phyloP scores from a whole-genome alignment of 129 eudicot species.

The Cynara cardunculus region DNA sequence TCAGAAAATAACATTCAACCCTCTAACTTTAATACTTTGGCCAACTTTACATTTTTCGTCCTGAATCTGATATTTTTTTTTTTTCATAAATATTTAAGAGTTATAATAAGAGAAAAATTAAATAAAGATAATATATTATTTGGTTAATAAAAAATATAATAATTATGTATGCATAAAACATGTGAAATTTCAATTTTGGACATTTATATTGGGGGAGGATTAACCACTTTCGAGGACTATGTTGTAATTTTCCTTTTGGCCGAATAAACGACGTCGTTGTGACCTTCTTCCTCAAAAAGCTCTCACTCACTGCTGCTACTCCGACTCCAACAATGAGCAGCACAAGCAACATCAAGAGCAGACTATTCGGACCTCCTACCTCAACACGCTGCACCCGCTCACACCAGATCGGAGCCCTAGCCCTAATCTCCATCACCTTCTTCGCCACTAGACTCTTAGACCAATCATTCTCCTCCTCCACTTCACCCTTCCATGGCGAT shows the following conservation, averaged over 20 bases:
- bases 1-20: no score
- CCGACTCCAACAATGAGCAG: slow-evolving; percentile 30
- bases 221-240: no score
- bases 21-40: no score
- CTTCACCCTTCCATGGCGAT: slow-evolving; percentile 1
- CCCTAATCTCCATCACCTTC: slow-evolving; percentile 60
- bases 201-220: no score
- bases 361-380: slow-evolving; percentile 32
- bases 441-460: slow-evolving; percentile 71
- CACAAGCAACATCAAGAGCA: slow-evolving; percentile 41
- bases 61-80: no score
- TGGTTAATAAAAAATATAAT: no score
- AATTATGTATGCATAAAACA: no score
- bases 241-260: neutral
- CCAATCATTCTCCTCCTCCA: slow-evolving; percentile 33
- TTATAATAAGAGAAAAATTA: no score
- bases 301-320: neutral
- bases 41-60: no score
- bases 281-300: slow-evolving; percentile 10
- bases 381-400: slow-evolving; percentile 57
- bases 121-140: no score
- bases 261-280: slow-evolving; percentile 9
- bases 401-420: slow-evolving; percentile 87
- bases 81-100: no score
- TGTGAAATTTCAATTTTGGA: no score